Percentiles rank a stretch among this genome's conserved stretches.
Evolutionary conservation across 2,329 filamentous ascomycete species (phyloP).

Genomic region (Cryphonectria carpinicola): DNA sequence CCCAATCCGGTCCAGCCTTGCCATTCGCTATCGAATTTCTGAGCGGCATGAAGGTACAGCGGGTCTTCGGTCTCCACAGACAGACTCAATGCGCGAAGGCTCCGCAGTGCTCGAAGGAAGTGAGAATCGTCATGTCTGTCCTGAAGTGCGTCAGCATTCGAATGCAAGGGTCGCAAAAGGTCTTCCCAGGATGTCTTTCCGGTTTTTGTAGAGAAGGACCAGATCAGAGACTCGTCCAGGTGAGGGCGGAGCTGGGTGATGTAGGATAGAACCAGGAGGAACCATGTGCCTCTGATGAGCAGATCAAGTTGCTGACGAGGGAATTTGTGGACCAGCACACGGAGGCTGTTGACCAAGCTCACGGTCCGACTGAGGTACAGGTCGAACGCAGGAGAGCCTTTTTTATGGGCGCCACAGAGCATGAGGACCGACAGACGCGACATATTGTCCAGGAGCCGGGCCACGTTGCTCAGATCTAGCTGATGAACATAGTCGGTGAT

Average conservation of each 20-base stretch:
- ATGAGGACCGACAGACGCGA: conserved; percentile 31
- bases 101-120: conserved; percentile 5
- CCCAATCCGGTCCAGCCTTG: conserved; percentile 33
- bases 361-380: conserved; percentile 32
- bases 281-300: conserved; percentile 33
- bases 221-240: conserved; percentile 30
- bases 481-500: conserved; percentile 32
- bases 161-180: neutral
- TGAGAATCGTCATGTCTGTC: neutral
- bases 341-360: conserved; percentile 31
- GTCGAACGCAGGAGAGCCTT: conserved; percentile 33
- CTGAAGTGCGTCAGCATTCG: neutral
- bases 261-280: conserved; percentile 34
- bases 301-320: conserved; percentile 14
- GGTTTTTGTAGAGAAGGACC: neutral
- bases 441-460: conserved; percentile 29
- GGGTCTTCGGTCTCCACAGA: neutral
- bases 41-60: conserved; percentile 26
- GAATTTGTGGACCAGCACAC: conserved; percentile 29
- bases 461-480: conserved; percentile 31
- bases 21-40: conserved; percentile 34
- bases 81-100: conserved; percentile 11
- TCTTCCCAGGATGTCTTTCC: neutral
- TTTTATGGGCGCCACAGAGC: conserved; percentile 33
- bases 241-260: conserved; percentile 36